These are phyloP conservation scores for Acer negundo DNA, from an alignment of 345 rosid genomes.

Conservation along the genomic window DNA sequence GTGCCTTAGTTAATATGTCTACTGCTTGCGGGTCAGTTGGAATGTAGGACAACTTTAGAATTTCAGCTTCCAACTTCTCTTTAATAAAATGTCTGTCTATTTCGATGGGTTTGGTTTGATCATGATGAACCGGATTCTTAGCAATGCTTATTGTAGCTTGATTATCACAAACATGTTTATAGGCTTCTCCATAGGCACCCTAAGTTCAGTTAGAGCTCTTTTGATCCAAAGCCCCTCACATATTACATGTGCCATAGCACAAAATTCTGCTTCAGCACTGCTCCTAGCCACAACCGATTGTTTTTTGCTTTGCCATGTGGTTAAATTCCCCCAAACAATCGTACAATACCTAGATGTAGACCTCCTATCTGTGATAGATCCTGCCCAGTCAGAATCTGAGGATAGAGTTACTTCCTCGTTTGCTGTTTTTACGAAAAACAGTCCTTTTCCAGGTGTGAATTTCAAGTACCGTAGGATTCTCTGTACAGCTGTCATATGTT, in stretches of 20 bases:
- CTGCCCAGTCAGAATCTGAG: background rate
- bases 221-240: too few species aligned
- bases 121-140: too few species aligned
- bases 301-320: background rate
- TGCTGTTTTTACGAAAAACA: background rate
- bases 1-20: background rate
- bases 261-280: background rate
- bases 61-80: background rate
- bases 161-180: background rate
- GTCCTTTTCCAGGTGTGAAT: background rate
- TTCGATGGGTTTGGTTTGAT: background rate
- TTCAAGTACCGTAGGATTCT: background rate
- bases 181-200: background rate
- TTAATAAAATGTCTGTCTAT: background rate
- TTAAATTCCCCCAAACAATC: background rate
- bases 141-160: background rate
- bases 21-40: background rate
- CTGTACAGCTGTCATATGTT: background rate
- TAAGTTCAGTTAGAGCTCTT: too few species aligned
- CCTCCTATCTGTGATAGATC: background rate
- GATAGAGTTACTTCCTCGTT: background rate
- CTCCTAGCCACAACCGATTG: background rate
- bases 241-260: background rate
- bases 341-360: background rate
- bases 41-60: background rate